These are phyloP conservation scores for Hagleromyces aurorensis DNA, from an alignment of 805 yeast genomes.

Conservation along the genomic window DNA sequence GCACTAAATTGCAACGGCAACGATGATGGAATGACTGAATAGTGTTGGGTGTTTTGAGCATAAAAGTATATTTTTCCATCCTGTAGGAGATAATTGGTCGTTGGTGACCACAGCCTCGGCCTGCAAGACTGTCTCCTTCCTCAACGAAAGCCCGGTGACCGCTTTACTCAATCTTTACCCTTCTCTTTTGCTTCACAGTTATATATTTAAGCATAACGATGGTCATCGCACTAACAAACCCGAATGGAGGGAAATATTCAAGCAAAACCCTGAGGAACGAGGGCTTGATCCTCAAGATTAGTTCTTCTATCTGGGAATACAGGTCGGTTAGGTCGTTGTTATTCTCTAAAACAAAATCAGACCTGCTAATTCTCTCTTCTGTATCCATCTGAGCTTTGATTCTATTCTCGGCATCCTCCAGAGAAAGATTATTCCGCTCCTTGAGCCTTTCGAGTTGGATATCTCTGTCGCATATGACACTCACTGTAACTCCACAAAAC, in stretches of 20 bases:
- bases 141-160: too few relatives aligned
- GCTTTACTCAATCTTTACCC: slow-evolving; percentile 3
- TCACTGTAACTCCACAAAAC: slow-evolving; percentile 63
- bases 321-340: slow-evolving; percentile 39
- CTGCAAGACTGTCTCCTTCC: too few relatives aligned
- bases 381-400: slow-evolving; percentile 71
- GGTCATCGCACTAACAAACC: slow-evolving; percentile 27
- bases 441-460: slow-evolving; percentile 57
- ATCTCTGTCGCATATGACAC: slow-evolving; percentile 54
- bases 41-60: too few relatives aligned
- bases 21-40: too few relatives aligned
- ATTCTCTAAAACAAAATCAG: slow-evolving; percentile 68
- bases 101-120: too few relatives aligned
- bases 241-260: slow-evolving; percentile 39
- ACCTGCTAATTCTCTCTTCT: slow-evolving; percentile 44
- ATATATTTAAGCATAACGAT: slow-evolving; percentile 21
- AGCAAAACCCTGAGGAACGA: slow-evolving; percentile 21
- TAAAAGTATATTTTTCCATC: too few relatives aligned
- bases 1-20: too few relatives aligned
- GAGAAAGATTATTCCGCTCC: slow-evolving; percentile 56
- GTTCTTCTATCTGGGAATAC: slow-evolving; percentile 35
- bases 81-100: too few relatives aligned
- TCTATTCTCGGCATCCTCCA: slow-evolving; percentile 62
- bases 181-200: slow-evolving; percentile 4
- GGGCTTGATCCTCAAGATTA: slow-evolving; percentile 37